Base-by-base conservation (phyloP, 2,329 filamentous ascomycete species). In the Intubia oerlemansii region DNA sequence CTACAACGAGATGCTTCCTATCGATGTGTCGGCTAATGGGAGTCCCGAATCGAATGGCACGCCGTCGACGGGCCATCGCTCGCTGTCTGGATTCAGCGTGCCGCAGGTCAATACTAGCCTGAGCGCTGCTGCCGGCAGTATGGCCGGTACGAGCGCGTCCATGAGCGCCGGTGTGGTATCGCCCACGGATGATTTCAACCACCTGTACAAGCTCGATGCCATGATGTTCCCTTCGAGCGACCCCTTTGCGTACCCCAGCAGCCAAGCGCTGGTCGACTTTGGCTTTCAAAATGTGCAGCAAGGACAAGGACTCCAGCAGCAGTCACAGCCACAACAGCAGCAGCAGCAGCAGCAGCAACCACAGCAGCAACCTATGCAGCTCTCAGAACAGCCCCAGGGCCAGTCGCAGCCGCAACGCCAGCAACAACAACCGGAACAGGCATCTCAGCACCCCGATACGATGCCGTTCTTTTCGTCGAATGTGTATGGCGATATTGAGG, bases 141-240 rank as follows among this genome's bases (percentile, higher is more conserved):
- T 23, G 11, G 11, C 29, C 4, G 29, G 13, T 6, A 12, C 34
- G 5, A 24, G 28, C 14, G 22, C 15, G 5, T 39, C 22, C 6
- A 13, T 10, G 5, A n/a, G n/a, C n/a, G n/a, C n/a, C n/a, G n/a
- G n/a, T n/a, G n/a, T n/a, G n/a, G n/a, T n/a, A n/a, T 17, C n/a
- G n/a, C n/a, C n/a, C n/a, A n/a, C 31, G 7, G 14, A 17, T 7
- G 27, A 41, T 18, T 44, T 49, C 26, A 63, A 54, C 39, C 51
- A 54, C 5, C 53, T 82, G 11, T 65, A 75, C 37, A 76, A 79
- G 43, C 59, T 84, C 6, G 73, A 73, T 33, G 67, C 71, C 4
- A 67, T 84, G 52, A 82, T 85, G 73, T 85, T 85, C 42, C 72
- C 76, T 2, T 74, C 75, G 0, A 62, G 66, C 19, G 77, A 85